Evolutionary conservation across 768 basidiomycete genomes (phyloP), one percentile per base, ranked within the genome.

Genomic region (Trametes maxima): DNA sequence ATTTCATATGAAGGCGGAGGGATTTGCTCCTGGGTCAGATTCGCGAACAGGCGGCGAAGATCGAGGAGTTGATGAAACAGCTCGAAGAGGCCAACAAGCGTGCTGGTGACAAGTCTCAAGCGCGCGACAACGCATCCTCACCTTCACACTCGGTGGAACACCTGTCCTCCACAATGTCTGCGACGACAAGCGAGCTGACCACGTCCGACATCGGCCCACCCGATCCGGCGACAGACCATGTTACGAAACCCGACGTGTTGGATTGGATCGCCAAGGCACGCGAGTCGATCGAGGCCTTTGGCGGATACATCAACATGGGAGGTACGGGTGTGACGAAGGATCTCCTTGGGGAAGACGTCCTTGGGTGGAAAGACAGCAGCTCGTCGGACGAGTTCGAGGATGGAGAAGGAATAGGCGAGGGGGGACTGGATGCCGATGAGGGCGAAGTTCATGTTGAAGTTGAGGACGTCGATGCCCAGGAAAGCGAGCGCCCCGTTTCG

Each of bases 211-310:
- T 53, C 52, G 68, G 24, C 24, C 69, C 60, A 40, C 65, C 63
- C 57, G 67, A 40, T 11, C 52, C 64, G 24, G 49, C 52, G n/a
- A 28, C 45, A 25, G 63, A 37, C n/a, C 49, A 52, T 7, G 79
- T 78, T 46, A 71, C 76, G 6, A 79, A 80, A 68, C 82, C 86
- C 59, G 87, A 84, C 53, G 83, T 91, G 46, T 82, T 85, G 64
- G 85, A 89, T 61, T 93, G 91, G 91, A 86, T 93, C 57, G 79
- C 85, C 7, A 88, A 86, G 70, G 90, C 90, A 0, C 82, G 85
- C 52, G 82, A 85, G 60, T 86, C 83, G 39, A 78, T 92, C 48
- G 79, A 84, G 57, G 85, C 88, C 57, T 88, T 90, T 61, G 88
- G 84, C 13, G 82, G 80, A 16, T 84, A 85, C 69, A 85, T 91